These are phyloP conservation scores for Mortierella sp. DNA, from an alignment of 371 early-diverging fungal genomes.

Conservation along the genomic window DNA sequence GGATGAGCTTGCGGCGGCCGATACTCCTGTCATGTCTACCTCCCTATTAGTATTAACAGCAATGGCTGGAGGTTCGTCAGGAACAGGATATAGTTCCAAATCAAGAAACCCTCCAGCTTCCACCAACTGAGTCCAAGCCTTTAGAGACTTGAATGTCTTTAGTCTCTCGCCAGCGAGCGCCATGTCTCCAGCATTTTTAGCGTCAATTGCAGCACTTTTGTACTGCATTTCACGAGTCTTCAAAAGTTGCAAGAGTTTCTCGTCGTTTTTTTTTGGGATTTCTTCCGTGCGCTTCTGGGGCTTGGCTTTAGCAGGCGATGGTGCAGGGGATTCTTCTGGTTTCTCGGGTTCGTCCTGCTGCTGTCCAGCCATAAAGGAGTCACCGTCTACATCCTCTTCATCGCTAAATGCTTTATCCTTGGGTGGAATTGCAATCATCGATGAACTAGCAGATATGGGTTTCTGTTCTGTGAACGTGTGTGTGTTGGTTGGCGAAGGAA, in stretches of 20 bases:
- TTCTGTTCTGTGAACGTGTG: background rate
- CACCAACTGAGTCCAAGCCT: constrained; percentile 37
- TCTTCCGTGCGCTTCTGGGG: constrained; percentile 26
- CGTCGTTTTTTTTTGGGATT: constrained; percentile 27
- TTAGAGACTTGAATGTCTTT: constrained; percentile 33
- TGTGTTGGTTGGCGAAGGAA: background rate
- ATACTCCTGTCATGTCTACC: background rate
- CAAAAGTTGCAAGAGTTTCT: constrained; percentile 24
- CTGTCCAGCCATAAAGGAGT: constrained; percentile 20
- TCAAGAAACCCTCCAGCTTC: constrained; percentile 53
- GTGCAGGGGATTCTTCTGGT: background rate
- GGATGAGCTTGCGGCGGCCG: background rate
- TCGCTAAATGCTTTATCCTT: constrained; percentile 25
- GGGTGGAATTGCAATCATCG: constrained; percentile 49
- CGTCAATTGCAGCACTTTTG: constrained; percentile 37
- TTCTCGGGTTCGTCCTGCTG: constrained; percentile 3
- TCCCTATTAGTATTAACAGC: background rate
- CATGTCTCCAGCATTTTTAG: constrained; percentile 31
- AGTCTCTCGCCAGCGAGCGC: constrained; percentile 35
- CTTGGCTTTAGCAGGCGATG: constrained; percentile 8
- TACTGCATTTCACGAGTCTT: constrained; percentile 47
- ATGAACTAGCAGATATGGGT: constrained; percentile 33
- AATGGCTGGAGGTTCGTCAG: constrained; percentile 37
- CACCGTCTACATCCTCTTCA: constrained; percentile 35
- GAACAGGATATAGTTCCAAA: constrained; percentile 43